Evolutionary conservation across 164 flowering plant genomes (phyloP).

Genomic region (Vitis labrusca): DNA sequence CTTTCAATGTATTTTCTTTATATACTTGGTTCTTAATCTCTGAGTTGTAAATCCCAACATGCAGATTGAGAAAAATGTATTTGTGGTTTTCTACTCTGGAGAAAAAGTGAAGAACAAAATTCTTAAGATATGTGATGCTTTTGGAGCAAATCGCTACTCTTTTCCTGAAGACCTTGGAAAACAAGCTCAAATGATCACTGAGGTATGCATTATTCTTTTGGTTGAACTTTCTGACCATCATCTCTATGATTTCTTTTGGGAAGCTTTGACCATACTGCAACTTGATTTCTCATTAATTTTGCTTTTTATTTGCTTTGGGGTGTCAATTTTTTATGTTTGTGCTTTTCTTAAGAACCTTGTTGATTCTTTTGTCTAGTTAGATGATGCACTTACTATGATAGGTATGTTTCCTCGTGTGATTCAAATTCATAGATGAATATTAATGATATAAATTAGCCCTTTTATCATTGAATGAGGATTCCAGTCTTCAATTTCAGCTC

Average conservation of each 20-base stretch:
- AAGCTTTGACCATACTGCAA: background rate
- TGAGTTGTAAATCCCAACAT: slow-evolving; percentile 12
- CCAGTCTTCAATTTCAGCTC: background rate
- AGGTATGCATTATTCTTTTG: slow-evolving; percentile 43
- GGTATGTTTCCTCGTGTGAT: background rate
- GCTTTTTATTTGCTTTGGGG: background rate
- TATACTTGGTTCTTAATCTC: slow-evolving; percentile 2
- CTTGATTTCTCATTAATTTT: background rate
- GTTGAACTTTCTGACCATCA: slow-evolving; percentile 1
- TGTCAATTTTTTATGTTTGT: background rate
- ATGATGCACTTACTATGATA: background rate
- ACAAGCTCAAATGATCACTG: slow-evolving; percentile 65
- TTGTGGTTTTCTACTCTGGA: slow-evolving; percentile 89
- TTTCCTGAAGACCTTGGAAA: slow-evolving; percentile 71
- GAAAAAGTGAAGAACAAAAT: slow-evolving; percentile 84
- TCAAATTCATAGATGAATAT: background rate
- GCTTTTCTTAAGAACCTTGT: background rate
- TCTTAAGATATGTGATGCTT: slow-evolving; percentile 90
- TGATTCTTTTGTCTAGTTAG: background rate
- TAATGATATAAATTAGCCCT: background rate
- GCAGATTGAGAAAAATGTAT: slow-evolving; percentile 92
- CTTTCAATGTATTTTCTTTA: background rate
- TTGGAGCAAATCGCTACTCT: slow-evolving; percentile 93
- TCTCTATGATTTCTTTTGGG: background rate
- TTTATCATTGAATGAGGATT: background rate